These are phyloP conservation scores for Ceratobasidium sp. DNA, from an alignment of 1,284 basidiomycete genomes.

Conservation along the genomic window DNA sequence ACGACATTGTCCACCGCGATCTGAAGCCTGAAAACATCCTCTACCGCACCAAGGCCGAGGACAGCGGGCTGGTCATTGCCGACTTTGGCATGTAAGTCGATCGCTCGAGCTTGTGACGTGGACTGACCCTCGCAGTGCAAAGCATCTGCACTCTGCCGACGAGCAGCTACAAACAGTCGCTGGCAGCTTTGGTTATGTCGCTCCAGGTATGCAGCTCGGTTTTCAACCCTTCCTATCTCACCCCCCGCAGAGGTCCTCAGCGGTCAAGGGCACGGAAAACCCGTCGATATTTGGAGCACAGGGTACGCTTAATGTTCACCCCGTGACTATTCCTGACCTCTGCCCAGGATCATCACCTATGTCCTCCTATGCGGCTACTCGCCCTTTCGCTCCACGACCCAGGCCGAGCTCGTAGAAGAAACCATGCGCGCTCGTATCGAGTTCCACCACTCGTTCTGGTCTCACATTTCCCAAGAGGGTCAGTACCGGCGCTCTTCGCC, in stretches of 20 bases:
- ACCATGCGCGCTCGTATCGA: constrained; percentile 83
- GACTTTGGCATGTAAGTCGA: constrained; percentile 91
- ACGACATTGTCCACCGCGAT: constrained; percentile 92
- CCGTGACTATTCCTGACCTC: constrained; percentile 4
- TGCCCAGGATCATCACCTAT: constrained; percentile 85
- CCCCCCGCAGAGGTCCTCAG: constrained; percentile 71
- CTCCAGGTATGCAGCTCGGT: constrained; percentile 56
- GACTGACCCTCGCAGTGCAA: constrained; percentile 63
- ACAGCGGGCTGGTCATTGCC: constrained; percentile 86
- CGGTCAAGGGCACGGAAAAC: constrained; percentile 84
- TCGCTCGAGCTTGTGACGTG: background rate
- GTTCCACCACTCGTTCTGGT: constrained; percentile 95
- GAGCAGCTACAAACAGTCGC: constrained; percentile 84
- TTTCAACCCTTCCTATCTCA: constrained; percentile 23
- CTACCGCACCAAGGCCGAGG: constrained; percentile 74
- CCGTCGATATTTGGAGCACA: constrained; percentile 92
- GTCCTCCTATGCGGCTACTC: constrained; percentile 91
- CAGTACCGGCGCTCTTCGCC: constrained; percentile 37
- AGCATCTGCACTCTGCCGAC: constrained; percentile 78
- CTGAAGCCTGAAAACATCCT: constrained; percentile 96
- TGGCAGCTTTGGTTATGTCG: constrained; percentile 93
- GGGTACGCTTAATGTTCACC: constrained; percentile 62
- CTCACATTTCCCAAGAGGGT: constrained; percentile 81
- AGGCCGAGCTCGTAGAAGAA: constrained; percentile 77
- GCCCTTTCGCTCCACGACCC: constrained; percentile 88